Conservation (phyloP, 495 filamentous ascomycete genomes). For the Penicillium ucsense region DNA sequence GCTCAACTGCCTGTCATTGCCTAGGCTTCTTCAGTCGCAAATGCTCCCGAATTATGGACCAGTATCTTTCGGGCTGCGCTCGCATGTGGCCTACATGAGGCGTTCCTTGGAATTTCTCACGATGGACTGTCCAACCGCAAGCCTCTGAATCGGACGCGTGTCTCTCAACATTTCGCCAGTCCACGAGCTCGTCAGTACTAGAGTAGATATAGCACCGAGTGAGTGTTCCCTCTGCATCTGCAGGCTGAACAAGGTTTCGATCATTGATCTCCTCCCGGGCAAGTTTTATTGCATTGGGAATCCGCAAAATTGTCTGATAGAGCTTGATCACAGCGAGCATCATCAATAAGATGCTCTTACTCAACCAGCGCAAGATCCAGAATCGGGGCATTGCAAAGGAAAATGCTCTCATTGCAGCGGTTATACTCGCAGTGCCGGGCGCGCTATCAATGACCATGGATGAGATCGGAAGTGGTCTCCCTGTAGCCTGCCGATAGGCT, state of each 20-base stretch:
- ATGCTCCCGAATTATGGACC: slow-evolving; percentile 26
- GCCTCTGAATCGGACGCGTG: slow-evolving; percentile 31
- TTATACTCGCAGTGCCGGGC: slow-evolving; percentile 24
- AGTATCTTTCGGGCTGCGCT: slow-evolving; percentile 33
- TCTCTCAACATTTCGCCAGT: slow-evolving; percentile 28
- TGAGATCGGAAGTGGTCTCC: slow-evolving; percentile 22
- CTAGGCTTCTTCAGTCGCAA: slow-evolving; percentile 3
- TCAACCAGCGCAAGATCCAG: slow-evolving; percentile 22
- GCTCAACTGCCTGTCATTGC: no score
- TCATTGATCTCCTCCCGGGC: slow-evolving; percentile 25
- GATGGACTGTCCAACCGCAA: slow-evolving; percentile 24
- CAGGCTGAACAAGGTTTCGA: slow-evolving; percentile 13
- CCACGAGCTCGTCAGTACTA: slow-evolving; percentile 32
- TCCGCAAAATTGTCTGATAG: slow-evolving; percentile 6
- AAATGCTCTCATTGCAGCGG: slow-evolving; percentile 22
- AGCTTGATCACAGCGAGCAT: slow-evolving; percentile 11
- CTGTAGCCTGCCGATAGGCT: slow-evolving; percentile 22
- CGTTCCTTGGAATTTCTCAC: slow-evolving; percentile 30
- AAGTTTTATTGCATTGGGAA: slow-evolving; percentile 17
- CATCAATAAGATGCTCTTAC: slow-evolving; percentile 17
- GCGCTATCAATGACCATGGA: slow-evolving; percentile 35
- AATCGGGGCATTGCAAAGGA: slow-evolving; percentile 26
- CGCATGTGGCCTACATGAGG: slow-evolving; percentile 39
- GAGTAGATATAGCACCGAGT: slow-evolving; percentile 39
- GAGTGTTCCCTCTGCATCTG: slow-evolving; percentile 5